Percentiles rank a stretch among this genome's conserved stretches.
Evolutionary conservation across 2,329 filamentous ascomycete species (phyloP).

Genomic region (Sporothrix schenckii): DNA sequence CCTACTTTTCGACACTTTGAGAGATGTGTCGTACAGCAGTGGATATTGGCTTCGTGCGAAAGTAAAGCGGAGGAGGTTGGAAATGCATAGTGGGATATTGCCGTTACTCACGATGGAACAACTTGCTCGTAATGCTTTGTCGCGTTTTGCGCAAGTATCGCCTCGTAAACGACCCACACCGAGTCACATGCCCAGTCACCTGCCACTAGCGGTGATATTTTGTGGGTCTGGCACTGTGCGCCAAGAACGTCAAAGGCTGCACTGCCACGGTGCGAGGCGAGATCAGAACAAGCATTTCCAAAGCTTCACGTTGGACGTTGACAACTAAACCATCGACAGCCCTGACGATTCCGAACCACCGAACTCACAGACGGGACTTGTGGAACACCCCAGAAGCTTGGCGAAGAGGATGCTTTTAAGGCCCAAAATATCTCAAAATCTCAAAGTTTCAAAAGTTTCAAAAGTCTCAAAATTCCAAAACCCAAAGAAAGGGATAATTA

Average conservation of each 20-base stretch:
- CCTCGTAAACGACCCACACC: background rate
- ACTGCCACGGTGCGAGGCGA: conserved; percentile 6
- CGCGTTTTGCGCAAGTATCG: background rate
- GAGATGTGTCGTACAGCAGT: too few relatives aligned
- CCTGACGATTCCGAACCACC: background rate
- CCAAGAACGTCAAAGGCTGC: conserved; percentile 11
- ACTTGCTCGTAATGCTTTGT: background rate
- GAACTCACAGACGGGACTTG: background rate
- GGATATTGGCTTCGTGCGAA: background rate
- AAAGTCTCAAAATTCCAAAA: background rate
- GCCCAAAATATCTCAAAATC: background rate
- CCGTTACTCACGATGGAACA: too few relatives aligned
- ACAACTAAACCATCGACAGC: background rate
- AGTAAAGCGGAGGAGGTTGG: background rate
- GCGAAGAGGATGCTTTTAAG: background rate
- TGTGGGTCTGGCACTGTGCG: conserved; percentile 6
- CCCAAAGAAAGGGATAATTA: background rate
- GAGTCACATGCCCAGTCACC: conserved; percentile 24
- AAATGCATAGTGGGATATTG: background rate
- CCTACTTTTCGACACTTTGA: background rate
- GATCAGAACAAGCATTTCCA: conserved; percentile 3
- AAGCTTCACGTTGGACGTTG: conserved; percentile 4
- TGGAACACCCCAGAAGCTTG: conserved; percentile 1
- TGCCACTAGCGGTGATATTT: background rate
- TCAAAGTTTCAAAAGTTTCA: background rate